A percentile compares a stretch with the other conserved stretches of the same genome.
Conservation (phyloP, 352 stramenopile genomes). For the Globisporangium takayamanum region DNA sequence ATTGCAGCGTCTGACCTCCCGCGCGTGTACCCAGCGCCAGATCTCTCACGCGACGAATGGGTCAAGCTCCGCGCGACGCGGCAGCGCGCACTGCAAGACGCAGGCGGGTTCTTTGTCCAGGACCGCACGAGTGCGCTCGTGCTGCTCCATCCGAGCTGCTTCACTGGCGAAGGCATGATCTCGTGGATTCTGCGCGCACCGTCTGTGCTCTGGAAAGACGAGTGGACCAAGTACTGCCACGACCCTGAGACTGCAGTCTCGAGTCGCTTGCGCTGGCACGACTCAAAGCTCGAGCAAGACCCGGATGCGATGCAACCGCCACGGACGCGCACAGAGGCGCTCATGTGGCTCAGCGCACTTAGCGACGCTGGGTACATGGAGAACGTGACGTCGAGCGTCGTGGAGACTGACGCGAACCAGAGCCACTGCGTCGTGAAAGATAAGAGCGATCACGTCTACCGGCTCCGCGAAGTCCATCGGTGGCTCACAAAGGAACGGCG, state of each 20-base stretch:
- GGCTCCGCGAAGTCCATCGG: slow-evolving; percentile 45
- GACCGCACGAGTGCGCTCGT: slow-evolving; percentile 34
- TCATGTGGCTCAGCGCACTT: slow-evolving; percentile 55
- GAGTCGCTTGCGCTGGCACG: slow-evolving; percentile 31
- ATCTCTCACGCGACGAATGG: slow-evolving; percentile 42
- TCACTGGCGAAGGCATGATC: slow-evolving; percentile 60
- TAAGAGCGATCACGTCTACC: slow-evolving; percentile 39
- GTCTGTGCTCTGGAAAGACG: slow-evolving; percentile 40
- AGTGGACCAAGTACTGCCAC: slow-evolving; percentile 45
- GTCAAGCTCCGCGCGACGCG: slow-evolving; percentile 31
- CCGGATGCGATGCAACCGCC: slow-evolving; percentile 49
- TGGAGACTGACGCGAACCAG: slow-evolving; percentile 22
- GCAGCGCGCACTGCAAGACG: slow-evolving; percentile 37
- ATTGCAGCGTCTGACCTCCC: slow-evolving; percentile 25
- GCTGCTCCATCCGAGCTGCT: slow-evolving; percentile 32
- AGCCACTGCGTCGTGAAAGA: slow-evolving; percentile 41
- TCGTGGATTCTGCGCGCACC: slow-evolving; percentile 46
- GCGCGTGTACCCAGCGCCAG: slow-evolving; percentile 12
- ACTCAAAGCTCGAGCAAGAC: slow-evolving; percentile 25
- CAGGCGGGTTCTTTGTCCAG: slow-evolving; percentile 45
- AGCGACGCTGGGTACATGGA: slow-evolving; percentile 57
- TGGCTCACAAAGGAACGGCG: slow-evolving; percentile 28
- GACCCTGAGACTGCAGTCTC: slow-evolving; percentile 17
- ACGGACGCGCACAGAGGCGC: slow-evolving; percentile 14
- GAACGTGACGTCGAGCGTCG: slow-evolving; percentile 22